Evolutionary conservation across 2,329 filamentous ascomycete species (phyloP), one percentile per base, ranked within the genome.

Genomic region (Geosmithia putterillii): DNA sequence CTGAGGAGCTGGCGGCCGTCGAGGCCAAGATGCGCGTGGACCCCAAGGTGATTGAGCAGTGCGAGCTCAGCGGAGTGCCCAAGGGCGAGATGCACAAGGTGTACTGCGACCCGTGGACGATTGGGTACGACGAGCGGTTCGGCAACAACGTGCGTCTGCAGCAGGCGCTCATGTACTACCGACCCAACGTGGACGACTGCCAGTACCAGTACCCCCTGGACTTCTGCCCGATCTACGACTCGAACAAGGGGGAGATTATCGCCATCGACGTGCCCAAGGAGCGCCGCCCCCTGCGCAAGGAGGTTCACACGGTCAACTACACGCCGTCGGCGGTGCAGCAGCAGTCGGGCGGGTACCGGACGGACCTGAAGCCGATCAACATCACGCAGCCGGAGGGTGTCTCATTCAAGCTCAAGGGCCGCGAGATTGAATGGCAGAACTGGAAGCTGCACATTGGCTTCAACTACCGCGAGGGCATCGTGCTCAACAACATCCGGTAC

Each of bases 91-190:
- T 95, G 89, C 69, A 92, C 69, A 95, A 95, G 64, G 86, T 95
- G 40, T 95, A 94, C 67, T 94, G 88, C 62, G 89, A 95, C 58
- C 87, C 86, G 10, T 95, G 89, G 89, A 94, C 89, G 1, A 94
- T 95, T 61, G 89, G 89, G 41, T 94, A 87, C 57, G 89, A 95
- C 54, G 86, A 94, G 65, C 81, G 89, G 38, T 92, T 88, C 54
- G 89, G 88, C 48, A 90, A 67, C 58, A 70, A 70, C 38, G 71
- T 86, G 38, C 80, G 89, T 44, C 75, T 95, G 4, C 89, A 95
- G 64, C 89, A 95, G 64, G 89, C 87, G 2, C 69, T 95, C 44
- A 94, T 95, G 87, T 95, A 95, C 70, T 95, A 94, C 62, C 80
- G 89, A 15, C 88, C 88, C 3, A 73, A 90, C 52, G 56, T 83